These are phyloP conservation scores for Taxillus chinensis DNA, from an alignment of 164 flowering plant genomes.

Conservation along the genomic window DNA sequence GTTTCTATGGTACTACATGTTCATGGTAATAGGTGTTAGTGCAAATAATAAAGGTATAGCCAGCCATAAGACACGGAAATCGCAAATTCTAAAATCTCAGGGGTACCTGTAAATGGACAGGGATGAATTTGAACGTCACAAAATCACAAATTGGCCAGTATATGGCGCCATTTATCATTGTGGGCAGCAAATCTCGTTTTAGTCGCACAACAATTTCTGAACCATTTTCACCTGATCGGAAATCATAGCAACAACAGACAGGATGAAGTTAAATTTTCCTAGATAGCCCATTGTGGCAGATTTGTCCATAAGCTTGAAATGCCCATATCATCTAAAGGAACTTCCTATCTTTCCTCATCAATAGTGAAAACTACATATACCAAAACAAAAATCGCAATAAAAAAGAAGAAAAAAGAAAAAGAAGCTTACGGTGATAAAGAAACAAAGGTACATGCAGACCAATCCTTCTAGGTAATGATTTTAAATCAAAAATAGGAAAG, in stretches of 20 bases:
- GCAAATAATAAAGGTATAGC: too few species aligned
- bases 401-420: too few species aligned
- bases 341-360: neutral
- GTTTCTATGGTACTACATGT: too few species aligned
- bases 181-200: constrained; percentile 1
- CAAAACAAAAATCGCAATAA: too few species aligned
- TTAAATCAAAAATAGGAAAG: too few species aligned
- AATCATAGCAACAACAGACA: neutral
- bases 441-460: too few species aligned
- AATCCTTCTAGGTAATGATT: too few species aligned
- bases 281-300: neutral
- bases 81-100: neutral
- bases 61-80: too few species aligned
- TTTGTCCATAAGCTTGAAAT: neutral
- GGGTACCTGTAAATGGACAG: constrained; percentile 1
- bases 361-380: too few species aligned
- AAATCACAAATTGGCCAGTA: constrained; percentile 6
- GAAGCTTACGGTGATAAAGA: too few species aligned
- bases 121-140: constrained; percentile 2
- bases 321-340: neutral
- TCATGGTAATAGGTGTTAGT: too few species aligned
- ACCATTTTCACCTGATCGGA: neutral
- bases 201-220: neutral
- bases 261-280: neutral
- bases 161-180: constrained; percentile 4